Conservation (phyloP, 495 filamentous ascomycete species). For the Annulohypoxylon moriforme region DNA sequence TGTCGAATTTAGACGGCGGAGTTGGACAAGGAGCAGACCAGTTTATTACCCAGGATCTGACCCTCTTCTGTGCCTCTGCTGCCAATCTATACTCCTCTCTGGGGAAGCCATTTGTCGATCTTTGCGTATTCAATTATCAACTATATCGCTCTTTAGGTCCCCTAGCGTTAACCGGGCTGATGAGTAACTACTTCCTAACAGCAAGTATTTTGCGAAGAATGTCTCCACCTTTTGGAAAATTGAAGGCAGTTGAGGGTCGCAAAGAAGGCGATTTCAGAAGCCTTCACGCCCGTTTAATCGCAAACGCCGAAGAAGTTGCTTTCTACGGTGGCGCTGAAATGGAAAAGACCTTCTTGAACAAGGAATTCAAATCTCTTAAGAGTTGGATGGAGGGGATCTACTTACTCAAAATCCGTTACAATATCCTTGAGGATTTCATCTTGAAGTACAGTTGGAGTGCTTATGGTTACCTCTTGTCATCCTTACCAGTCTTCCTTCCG, state of each 20-base stretch:
- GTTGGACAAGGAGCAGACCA: constrained; percentile 93
- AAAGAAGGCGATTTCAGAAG: constrained; percentile 94
- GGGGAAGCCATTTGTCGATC: constrained; percentile 94
- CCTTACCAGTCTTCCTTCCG: constrained; percentile 92
- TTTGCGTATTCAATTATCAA: constrained; percentile 97
- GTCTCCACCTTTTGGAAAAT: constrained; percentile 94
- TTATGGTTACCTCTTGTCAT: constrained; percentile 93
- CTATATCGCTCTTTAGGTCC: constrained; percentile 92
- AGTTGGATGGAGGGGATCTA: constrained; percentile 98
- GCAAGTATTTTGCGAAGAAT: constrained; percentile 86
- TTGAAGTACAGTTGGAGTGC: constrained; percentile 99
- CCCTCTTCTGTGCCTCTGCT: constrained; percentile 90
- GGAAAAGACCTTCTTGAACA: constrained; percentile 88
- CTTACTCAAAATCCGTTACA: constrained; percentile 94
- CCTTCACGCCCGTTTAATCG: constrained; percentile 89
- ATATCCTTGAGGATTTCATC: constrained; percentile 98
- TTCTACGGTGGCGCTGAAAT: constrained; percentile 97
- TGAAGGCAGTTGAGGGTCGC: constrained; percentile 93
- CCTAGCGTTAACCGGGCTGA: constrained; percentile 83
- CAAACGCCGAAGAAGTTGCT: constrained; percentile 98
- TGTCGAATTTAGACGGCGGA: constrained; percentile 92
- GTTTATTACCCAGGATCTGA: constrained; percentile 97
- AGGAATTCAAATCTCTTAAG: constrained; percentile 89
- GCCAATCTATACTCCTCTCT: constrained; percentile 95
- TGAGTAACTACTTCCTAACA: constrained; percentile 92